Evolutionary conservation across 371 early-diverging fungal genomes (phyloP).

Genomic region (Rhizopus sp.): DNA sequence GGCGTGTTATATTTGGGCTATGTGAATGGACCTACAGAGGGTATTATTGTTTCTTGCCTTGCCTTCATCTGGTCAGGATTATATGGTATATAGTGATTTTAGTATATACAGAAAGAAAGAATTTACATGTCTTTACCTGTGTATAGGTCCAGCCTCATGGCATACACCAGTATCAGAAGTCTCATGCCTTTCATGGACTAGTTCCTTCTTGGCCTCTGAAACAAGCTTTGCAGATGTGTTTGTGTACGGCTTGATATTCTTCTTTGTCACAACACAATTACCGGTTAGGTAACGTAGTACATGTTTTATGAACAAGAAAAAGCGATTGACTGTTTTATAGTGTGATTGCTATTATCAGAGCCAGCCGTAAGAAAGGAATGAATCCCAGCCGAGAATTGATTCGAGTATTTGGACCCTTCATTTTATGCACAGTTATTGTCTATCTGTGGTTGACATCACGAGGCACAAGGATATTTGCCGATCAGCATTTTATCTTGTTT

Average conservation of each 20-base stretch:
- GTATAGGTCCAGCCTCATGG: slow-evolving; percentile 42
- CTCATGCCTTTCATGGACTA: slow-evolving; percentile 22
- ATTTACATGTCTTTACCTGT: not conserved
- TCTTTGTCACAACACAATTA: slow-evolving; percentile 41
- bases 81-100: slow-evolving; percentile 35
- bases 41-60: slow-evolving; percentile 77
- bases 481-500: slow-evolving; percentile 73
- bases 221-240: slow-evolving; percentile 41
- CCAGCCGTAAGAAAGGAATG: slow-evolving; percentile 29
- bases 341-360: slow-evolving; percentile 32
- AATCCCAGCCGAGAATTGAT: slow-evolving; percentile 17
- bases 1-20: slow-evolving; percentile 90
- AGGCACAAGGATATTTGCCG: slow-evolving; percentile 56
- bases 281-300: slow-evolving; percentile 39
- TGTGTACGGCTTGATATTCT: slow-evolving; percentile 36
- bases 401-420: slow-evolving; percentile 51
- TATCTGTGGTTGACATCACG: slow-evolving; percentile 73
- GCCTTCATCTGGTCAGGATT: slow-evolving; percentile 73
- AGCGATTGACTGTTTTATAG: slow-evolving; percentile 3
- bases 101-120: not conserved
- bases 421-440: slow-evolving; percentile 52
- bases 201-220: slow-evolving; percentile 20
- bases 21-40: slow-evolving; percentile 96
- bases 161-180: slow-evolving; percentile 34
- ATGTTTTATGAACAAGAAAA: not conserved